phyloP scores from a whole-genome alignment of 257 asterid species.

The Solanum gracilifrons region DNA sequence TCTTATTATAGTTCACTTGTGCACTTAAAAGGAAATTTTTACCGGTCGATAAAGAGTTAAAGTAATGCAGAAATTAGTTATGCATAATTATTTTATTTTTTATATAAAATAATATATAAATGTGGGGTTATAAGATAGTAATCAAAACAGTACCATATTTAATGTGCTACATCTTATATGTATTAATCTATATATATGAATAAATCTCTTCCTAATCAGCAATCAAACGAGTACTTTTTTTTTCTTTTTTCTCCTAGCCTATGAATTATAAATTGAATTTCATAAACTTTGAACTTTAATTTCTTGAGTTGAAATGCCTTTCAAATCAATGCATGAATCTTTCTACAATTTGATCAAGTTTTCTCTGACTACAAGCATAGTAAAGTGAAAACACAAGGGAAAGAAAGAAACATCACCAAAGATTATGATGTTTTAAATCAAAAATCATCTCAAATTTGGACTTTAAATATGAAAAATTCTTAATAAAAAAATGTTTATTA shows the following conservation, averaged over 20 bases:
- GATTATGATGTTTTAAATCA: neutral
- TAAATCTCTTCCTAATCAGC: neutral
- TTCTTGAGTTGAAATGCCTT: neutral
- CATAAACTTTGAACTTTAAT: neutral
- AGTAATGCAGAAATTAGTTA: neutral
- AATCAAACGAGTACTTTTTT: neutral
- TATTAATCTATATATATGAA: neutral
- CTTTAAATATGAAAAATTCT: neutral
- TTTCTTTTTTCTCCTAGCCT: neutral
- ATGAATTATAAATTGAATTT: neutral
- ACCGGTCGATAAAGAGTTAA: neutral
- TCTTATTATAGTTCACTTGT: neutral
- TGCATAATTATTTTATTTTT: too few relatives aligned
- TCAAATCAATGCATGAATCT: neutral
- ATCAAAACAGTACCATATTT: neutral
- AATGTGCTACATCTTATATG: neutral
- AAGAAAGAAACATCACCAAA: neutral
- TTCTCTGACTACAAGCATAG: neutral
- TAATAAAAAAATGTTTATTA: neutral
- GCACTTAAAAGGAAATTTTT: too few relatives aligned
- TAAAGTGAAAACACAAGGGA: neutral
- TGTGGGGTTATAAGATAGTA: neutral
- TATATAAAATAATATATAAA: too few relatives aligned
- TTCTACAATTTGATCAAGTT: neutral
- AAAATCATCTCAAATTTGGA: neutral